Evolutionary conservation across 768 basidiomycete genomes (phyloP).

Genomic region (Hortiboletus campestris): DNA sequence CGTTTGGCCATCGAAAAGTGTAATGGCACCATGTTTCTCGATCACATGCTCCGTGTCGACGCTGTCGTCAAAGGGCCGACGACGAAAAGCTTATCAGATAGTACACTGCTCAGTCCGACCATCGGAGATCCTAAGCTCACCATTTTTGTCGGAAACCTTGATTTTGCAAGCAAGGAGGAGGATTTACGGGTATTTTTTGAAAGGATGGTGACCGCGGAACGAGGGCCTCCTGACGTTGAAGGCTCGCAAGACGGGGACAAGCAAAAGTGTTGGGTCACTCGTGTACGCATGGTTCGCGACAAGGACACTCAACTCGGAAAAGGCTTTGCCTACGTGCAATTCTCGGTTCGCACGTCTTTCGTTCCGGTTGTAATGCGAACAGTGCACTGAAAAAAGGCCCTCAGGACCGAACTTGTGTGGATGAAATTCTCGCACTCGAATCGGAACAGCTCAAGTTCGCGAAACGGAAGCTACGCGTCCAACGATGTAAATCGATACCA

Average conservation of each 20-base stretch:
- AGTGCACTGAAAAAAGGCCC: neutral
- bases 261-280: constrained; percentile 63
- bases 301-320: constrained; percentile 91
- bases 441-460: constrained; percentile 81
- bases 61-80: constrained; percentile 42
- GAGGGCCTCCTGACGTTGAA: constrained; percentile 50
- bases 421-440: constrained; percentile 85
- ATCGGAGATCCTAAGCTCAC: constrained; percentile 73
- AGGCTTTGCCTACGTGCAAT: constrained; percentile 92
- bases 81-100: constrained; percentile 15
- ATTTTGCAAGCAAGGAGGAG: constrained; percentile 90
- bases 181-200: constrained; percentile 88
- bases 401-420: constrained; percentile 89
- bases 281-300: constrained; percentile 87
- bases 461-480: constrained; percentile 87
- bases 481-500: constrained; percentile 80
- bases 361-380: neutral
- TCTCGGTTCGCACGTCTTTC: constrained; percentile 49
- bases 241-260: constrained; percentile 34
- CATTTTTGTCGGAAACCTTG: constrained; percentile 90
- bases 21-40: constrained; percentile 74
- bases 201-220: constrained; percentile 64
- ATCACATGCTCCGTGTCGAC: constrained; percentile 79
- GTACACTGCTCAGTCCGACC: constrained; percentile 22
- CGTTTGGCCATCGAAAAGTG: constrained; percentile 52